phyloP scores from a whole-genome alignment of 768 basidiomycete species.

The Rhodotorula diobovata region DNA sequence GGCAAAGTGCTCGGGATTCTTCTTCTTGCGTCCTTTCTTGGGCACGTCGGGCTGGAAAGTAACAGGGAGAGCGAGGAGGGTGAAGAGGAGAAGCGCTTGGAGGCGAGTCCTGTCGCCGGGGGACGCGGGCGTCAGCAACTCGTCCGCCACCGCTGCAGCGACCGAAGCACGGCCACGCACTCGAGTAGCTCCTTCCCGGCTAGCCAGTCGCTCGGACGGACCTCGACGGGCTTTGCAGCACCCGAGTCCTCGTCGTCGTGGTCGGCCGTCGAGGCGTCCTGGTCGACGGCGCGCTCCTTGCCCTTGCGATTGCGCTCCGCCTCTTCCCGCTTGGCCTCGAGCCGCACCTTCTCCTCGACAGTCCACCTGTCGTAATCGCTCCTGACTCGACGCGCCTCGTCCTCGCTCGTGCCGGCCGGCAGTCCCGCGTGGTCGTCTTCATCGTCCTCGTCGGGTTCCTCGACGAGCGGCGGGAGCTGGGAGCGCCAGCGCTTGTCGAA shows the following conservation, averaged over 20 bases:
- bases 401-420: neutral
- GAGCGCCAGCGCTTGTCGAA: conserved; percentile 28
- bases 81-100: conserved; percentile 34
- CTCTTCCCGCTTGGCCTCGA: conserved; percentile 1
- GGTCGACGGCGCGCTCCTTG: conserved; percentile 17
- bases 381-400: neutral
- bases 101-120: conserved; percentile 21
- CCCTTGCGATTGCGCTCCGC: conserved; percentile 18
- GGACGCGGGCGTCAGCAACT: neutral
- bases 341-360: neutral
- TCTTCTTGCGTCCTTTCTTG: conserved; percentile 35
- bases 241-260: neutral
- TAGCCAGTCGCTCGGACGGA: conserved; percentile 9
- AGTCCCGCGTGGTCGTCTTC: neutral
- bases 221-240: neutral
- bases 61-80: conserved; percentile 14
- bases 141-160: no score
- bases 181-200: conserved; percentile 12
- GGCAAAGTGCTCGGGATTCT: conserved; percentile 27
- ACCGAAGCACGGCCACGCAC: no score
- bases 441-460: neutral
- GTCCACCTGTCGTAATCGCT: conserved; percentile 11
- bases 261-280: neutral
- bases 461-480: neutral
- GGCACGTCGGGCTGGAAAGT: neutral